phyloP scores from a whole-genome alignment of 139 green algal genomes.

The Coelastrella sp. region DNA sequence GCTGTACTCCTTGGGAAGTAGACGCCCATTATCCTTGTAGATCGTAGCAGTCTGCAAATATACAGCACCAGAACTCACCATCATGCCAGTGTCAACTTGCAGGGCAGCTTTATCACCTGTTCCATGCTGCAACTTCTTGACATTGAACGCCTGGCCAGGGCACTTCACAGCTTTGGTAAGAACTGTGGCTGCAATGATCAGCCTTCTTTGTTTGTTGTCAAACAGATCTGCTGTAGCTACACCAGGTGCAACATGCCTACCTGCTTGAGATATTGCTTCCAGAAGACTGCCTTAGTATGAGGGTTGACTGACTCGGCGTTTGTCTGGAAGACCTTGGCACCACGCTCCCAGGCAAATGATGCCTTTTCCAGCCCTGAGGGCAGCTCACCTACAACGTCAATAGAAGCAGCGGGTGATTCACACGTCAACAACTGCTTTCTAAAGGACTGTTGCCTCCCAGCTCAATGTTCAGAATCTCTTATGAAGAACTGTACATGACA shows the following conservation, averaged over 20 bases:
- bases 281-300: conserved; percentile 60
- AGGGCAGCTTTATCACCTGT: too few species aligned
- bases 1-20: conserved; percentile 62
- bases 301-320: conserved; percentile 61
- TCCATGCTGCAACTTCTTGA: background rate
- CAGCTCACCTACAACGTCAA: conserved; percentile 63
- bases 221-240: background rate
- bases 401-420: too few species aligned
- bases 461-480: too few species aligned
- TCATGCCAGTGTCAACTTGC: too few species aligned
- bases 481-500: too few species aligned
- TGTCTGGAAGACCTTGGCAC: conserved; percentile 63
- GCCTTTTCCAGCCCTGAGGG: conserved; percentile 52
- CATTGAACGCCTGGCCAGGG: too few species aligned
- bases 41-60: conserved; percentile 56
- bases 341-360: conserved; percentile 66
- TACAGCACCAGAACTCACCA: too few species aligned
- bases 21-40: conserved; percentile 50
- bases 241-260: background rate
- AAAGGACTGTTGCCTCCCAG: too few species aligned
- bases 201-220: too few species aligned
- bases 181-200: too few species aligned
- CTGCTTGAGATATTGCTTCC: conserved; percentile 68
- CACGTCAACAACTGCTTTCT: too few species aligned
- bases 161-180: too few species aligned